phyloP scores from a whole-genome alignment of 108 stramenopile genomes.

The Nitzschia putrida region DNA sequence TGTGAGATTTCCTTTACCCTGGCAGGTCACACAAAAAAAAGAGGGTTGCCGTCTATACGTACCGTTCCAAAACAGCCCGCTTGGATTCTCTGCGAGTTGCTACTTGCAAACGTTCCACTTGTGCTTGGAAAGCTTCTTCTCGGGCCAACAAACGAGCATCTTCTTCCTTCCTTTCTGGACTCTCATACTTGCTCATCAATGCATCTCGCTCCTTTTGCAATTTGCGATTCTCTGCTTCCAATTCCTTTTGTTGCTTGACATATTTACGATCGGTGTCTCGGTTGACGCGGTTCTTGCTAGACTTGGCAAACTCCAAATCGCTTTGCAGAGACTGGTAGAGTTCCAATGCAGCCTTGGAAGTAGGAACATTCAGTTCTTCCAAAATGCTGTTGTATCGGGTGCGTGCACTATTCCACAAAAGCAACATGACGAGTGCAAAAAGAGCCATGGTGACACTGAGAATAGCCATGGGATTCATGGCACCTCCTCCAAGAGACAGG shows the following conservation, averaged over 20 bases:
- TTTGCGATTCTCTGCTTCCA: slow-evolving; percentile 13
- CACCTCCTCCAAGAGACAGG: background rate
- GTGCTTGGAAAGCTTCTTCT: slow-evolving; percentile 56
- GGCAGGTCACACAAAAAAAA: background rate
- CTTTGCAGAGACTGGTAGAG: slow-evolving; percentile 9
- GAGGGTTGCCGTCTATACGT: slow-evolving; percentile 7
- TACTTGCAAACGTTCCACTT: slow-evolving; percentile 45
- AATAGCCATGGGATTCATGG: background rate
- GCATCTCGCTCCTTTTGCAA: slow-evolving; percentile 23
- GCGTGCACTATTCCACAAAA: slow-evolving; percentile 12
- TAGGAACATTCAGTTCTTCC: slow-evolving; percentile 8
- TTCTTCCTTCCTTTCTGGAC: slow-evolving; percentile 28
- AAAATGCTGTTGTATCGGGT: slow-evolving; percentile 18
- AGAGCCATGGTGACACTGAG: slow-evolving; percentile 4
- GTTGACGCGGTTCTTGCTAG: background rate
- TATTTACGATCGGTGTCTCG: background rate
- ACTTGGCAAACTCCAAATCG: slow-evolving; percentile 5
- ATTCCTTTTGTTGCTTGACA: slow-evolving; percentile 1
- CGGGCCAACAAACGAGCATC: slow-evolving; percentile 32
- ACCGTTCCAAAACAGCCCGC: slow-evolving; percentile 63
- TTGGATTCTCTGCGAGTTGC: slow-evolving; percentile 42
- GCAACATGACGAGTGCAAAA: slow-evolving; percentile 1
- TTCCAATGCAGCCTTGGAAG: slow-evolving; percentile 7
- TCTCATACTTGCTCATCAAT: slow-evolving; percentile 6
- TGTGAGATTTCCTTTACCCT: slow-evolving; percentile 1